Evolutionary conservation across 306 rosid species (phyloP), one percentile per base, ranked within the genome.

Genomic region (Trifolium fragiferum): DNA sequence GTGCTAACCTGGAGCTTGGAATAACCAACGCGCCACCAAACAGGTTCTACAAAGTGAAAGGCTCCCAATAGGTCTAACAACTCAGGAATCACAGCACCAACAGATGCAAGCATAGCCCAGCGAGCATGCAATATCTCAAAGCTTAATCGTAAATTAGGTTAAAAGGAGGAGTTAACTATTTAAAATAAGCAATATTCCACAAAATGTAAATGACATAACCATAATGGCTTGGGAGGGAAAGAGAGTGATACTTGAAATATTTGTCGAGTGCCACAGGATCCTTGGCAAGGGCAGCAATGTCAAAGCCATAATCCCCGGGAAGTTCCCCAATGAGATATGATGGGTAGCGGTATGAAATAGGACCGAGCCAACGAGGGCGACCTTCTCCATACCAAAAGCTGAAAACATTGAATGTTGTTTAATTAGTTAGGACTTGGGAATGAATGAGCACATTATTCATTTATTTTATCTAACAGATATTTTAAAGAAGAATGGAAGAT

Each of bases 11-110:
- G 82, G 81, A 93, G 94, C 79, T 93, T 93, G 44, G 98, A 88
- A 86, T 91, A 93, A 68, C 97, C 98, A 77, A 91, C 98, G 55
- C 94, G 90, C 98, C 98, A 90, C 98, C 98, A 93, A 32, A 93
- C 88, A 37, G 98, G 97, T 82, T 93, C 97, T 15, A 77, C 92
- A 75, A 93, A 93, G 86, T 93, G 94, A 87, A 89, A 88, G 73
- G 87, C 84, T 81, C 97, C 97, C 44, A 55, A 67, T 10, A 88
- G 80, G 80, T 93, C 89, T 69, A 91, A 85, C 63, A 86, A 78
- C 85, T 93, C 98, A 20, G 96, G 98, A 86, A 93, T 41, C 72
- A 93, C 82, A 58, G 84, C 97, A 69, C 97, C 97, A 9, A 91
- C 69, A 51, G 98, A 79, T 63, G 92, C 98, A 76, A 93, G 88